Evolutionary conservation across 352 stramenopile genomes (phyloP), one percentile per base, ranked within the genome.

Genomic region (Pythium brachiatum): DNA sequence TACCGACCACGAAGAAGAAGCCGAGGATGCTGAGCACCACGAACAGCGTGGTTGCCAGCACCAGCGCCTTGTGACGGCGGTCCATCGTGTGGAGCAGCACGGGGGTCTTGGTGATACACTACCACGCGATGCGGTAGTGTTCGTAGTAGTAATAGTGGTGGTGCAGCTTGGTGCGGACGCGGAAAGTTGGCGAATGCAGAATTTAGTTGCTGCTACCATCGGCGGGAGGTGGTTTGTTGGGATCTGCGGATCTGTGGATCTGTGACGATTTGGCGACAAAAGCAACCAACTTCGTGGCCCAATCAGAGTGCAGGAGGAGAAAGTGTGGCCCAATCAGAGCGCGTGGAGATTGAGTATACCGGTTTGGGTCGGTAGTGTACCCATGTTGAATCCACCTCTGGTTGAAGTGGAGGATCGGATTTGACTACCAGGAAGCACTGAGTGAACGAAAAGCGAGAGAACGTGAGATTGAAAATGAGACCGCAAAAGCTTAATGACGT

Each of bases 41-140:
- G 44, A 52, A 3, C 3, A 52, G 25, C 44, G 44, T 52, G 44
- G 44, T 21, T 0, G 25, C 44, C 23, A 32, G 20, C 23, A 52
- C 44, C 44, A 52, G 2, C 13, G 25, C 44, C 44, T 52, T 52
- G 44, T 34, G 44, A 34, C 44, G 44, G 21, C 44, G 44, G 44
- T 31, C 21, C 44, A 52, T 32, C 44, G 25, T 52, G 44, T 48
- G 41, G 41, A 48, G 21, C 41, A 27, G 18, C 41, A 48, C 29
- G 29, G 41, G n/a, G 41, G 41, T 48, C 41, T 25, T 48, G n/a
- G 16, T 48, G 7, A 6, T 6, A 48, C 41, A 27, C 41, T 48
- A 48, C 41, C 41, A 27, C 41, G 15, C n/a, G 36, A 52, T 8
- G 44, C 25, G 32, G 44, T 52, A 31, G 23, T 23, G 15, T 23